These are phyloP conservation scores for Teratosphaeriaceae sp. DNA, from an alignment of 2,329 filamentous ascomycete species.

Conservation along the genomic window DNA sequence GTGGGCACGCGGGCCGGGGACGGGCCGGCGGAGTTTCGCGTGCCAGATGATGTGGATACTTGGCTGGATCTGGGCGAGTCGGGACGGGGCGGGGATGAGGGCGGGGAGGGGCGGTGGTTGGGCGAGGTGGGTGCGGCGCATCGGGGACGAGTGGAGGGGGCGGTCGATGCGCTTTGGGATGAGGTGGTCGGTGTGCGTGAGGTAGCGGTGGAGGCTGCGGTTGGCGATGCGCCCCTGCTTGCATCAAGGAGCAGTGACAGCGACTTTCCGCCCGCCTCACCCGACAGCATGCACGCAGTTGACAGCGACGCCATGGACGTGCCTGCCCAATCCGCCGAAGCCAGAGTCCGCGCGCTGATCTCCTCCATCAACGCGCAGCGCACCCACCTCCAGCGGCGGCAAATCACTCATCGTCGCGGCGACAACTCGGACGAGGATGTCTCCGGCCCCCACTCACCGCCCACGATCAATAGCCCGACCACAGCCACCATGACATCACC, in stretches of 20 bases:
- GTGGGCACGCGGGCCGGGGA: background rate
- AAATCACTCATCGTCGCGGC: no score
- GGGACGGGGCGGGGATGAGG: background rate
- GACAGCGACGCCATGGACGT: background rate
- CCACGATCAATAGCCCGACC: no score
- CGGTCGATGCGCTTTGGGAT: background rate
- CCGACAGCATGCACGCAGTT: no score
- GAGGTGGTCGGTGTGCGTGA: background rate
- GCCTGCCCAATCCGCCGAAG: background rate
- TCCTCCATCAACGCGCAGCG: no score
- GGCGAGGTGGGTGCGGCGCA: constrained; percentile 2
- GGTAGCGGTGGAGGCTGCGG: background rate
- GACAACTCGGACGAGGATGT: no score
- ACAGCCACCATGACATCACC: no score
- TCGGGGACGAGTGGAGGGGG: background rate
- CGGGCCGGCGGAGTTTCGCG: background rate
- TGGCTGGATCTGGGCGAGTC: no score
- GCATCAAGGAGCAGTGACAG: no score
- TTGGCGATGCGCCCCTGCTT: no score
- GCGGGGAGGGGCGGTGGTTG: background rate
- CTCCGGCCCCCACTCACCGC: no score
- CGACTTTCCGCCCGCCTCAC: no score
- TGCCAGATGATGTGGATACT: constrained; percentile 2
- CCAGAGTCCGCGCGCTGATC: background rate
- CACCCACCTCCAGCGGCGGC: no score